Evolutionary conservation across 352 stramenopile species (phyloP), one percentile per base, ranked within the genome.

Genomic region (Globisporangium carolinianum): DNA sequence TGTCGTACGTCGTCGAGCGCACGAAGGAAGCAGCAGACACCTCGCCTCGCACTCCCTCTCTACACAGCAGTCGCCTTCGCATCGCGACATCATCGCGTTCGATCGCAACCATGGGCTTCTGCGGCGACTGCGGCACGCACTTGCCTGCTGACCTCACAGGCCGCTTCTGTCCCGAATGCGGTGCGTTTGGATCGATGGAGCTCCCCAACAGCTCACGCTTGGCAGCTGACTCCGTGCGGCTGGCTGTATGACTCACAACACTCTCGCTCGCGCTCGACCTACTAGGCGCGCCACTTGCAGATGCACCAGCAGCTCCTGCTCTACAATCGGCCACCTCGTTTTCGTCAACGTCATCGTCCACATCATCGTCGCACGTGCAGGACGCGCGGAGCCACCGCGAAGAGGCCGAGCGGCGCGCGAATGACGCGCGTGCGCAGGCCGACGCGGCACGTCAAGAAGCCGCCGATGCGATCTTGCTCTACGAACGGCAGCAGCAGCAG

Each of bases 121-220:
- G 83, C 62, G 83, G 83, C 62, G 81, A 91, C 63, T 94, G 83
- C 63, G 83, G 83, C 65, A 78, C 76, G 4, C 72, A 76, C 56
- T 60, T 88, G 56, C 61, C 77, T 15, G 68, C 72, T 9, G 78
- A 88, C 56, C 68, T 79, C 41, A 74, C 73, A 24, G 73, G 72
- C 5, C 68, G 71, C 60, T 91, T 89, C 67, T 94, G 83, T 46
- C 79, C 83, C 24, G 77, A 91, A 57, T 94, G 83, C 66, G 80
- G 83, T 83, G 53, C 53, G 75, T 73, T n/a, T 51, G 7, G 38
- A 17, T 46, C 36, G 35, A 32, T 32, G 24, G 24, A 32, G 24
- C 24, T 32, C 24, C 24, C 24, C 24, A 32, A 32, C 24, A 32
- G 24, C 24, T 32, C 24, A 32, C 24, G 24, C 24, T 32, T 32